These are phyloP conservation scores for Bodo saltans DNA, from an alignment of 78 protist genomes.

Conservation along the genomic window DNA sequence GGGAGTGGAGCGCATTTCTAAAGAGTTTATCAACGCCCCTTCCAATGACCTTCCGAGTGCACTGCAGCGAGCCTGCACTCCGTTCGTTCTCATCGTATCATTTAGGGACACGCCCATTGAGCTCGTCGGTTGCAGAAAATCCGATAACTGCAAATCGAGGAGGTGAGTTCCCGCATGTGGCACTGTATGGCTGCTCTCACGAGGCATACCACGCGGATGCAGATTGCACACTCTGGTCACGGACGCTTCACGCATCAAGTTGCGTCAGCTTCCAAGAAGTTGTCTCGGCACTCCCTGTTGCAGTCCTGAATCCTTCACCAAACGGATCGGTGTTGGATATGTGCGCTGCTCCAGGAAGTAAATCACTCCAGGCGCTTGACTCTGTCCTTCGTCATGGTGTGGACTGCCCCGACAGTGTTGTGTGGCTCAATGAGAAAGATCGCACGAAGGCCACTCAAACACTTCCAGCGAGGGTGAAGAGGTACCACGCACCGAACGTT, in stretches of 20 bases:
- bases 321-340: conserved; percentile 79
- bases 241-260: background rate
- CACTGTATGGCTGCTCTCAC: too few relatives aligned
- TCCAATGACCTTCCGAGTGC: conserved; percentile 28
- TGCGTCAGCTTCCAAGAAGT: conserved; percentile 51
- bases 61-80: too few relatives aligned
- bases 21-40: conserved; percentile 8
- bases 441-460: conserved; percentile 2
- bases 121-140: background rate
- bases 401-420: background rate
- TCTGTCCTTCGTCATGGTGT: background rate
- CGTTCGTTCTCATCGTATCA: too few relatives aligned
- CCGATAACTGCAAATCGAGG: background rate
- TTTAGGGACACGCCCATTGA: too few relatives aligned
- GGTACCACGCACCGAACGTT: background rate
- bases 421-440: conserved; percentile 3
- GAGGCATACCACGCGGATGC: conserved; percentile 13
- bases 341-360: conserved; percentile 99
- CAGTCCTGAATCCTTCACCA: conserved; percentile 35
- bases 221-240: background rate
- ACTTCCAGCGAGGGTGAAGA: conserved; percentile 7
- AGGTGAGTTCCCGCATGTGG: background rate
- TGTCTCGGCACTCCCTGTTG: conserved; percentile 61
- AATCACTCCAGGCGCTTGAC: conserved; percentile 24
- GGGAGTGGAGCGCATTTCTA: conserved; percentile 35